Percentiles rank a stretch among this genome's conserved stretches.
Conservation (phyloP, 495 filamentous ascomycete genomes). For the Lophiostoma macrostomum region DNA sequence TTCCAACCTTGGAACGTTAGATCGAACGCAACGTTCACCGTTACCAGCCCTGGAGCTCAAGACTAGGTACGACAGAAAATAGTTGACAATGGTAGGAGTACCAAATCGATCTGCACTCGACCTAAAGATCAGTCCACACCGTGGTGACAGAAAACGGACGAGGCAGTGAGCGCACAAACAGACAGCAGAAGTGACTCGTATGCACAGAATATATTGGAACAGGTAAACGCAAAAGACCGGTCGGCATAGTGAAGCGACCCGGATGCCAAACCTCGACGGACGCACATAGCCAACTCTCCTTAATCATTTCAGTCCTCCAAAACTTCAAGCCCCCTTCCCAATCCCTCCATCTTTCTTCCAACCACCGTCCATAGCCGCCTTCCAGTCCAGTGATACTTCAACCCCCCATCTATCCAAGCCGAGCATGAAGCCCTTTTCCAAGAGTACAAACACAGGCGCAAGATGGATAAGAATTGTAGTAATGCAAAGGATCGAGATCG, state of each 20-base stretch:
- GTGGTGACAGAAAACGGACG: no score
- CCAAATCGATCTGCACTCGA: no score
- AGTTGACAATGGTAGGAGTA: no score
- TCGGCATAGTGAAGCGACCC: not conserved
- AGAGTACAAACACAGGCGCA: slow-evolving; percentile 7
- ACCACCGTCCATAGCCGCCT: slow-evolving; percentile 13
- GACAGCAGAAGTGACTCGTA: not conserved
- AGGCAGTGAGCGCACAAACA: not conserved
- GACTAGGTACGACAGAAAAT: no score
- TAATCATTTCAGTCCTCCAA: slow-evolving; percentile 4
- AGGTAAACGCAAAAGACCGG: slow-evolving; percentile 2
- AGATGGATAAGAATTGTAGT: slow-evolving; percentile 1
- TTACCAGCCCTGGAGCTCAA: no score
- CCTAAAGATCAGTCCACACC: no score
- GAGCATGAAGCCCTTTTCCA: not conserved
- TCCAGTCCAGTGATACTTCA: slow-evolving; percentile 13
- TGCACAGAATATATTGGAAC: slow-evolving; percentile 5
- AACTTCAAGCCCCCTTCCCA: slow-evolving; percentile 1
- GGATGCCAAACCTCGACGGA: slow-evolving; percentile 14
- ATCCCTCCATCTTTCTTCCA: slow-evolving; percentile 1
- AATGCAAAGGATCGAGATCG: not conserved
- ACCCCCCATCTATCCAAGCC: slow-evolving; percentile 15
- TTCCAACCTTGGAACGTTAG: no score
- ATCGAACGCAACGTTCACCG: no score
- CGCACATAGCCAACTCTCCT: slow-evolving; percentile 7